Evolutionary conservation across 1,284 basidiomycete species (phyloP).

Genomic region (Rhodotorula sp.): DNA sequence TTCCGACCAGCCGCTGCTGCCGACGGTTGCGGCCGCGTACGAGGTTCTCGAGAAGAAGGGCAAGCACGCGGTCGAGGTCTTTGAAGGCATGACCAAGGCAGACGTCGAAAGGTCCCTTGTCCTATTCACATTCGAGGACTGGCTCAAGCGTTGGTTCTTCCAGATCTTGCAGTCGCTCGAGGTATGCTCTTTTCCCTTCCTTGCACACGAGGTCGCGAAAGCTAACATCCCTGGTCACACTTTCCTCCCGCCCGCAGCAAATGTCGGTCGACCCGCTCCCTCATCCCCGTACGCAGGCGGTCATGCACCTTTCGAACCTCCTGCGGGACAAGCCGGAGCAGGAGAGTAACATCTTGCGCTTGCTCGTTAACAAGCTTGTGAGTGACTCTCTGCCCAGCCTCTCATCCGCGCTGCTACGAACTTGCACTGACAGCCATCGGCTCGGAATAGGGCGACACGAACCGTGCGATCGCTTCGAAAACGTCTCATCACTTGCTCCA

Average conservation of each 20-base stretch:
- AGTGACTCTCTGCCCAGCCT: conserved; percentile 42
- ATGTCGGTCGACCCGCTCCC: conserved; percentile 82
- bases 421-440: neutral
- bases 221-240: neutral
- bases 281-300: conserved; percentile 80
- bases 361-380: conserved; percentile 92
- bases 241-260: conserved; percentile 54
- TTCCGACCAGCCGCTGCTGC: conserved; percentile 75
- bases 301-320: conserved; percentile 65
- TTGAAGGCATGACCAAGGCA: conserved; percentile 12
- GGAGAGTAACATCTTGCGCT: conserved; percentile 87
- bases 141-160: conserved; percentile 97
- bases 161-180: conserved; percentile 86
- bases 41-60: conserved; percentile 36
- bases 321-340: conserved; percentile 91
- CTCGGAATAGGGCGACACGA: conserved; percentile 73
- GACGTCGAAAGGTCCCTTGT: conserved; percentile 65
- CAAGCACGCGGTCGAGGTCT: conserved; percentile 23
- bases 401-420: neutral
- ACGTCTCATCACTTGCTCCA: conserved; percentile 86
- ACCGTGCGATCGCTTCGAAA: conserved; percentile 82
- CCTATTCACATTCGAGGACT: conserved; percentile 92
- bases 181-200: conserved; percentile 52
- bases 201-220: neutral
- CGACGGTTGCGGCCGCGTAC: conserved; percentile 56